Base-by-base conservation (phyloP, 208 protist genomes). In the Wallacemonas collosoma region DNA sequence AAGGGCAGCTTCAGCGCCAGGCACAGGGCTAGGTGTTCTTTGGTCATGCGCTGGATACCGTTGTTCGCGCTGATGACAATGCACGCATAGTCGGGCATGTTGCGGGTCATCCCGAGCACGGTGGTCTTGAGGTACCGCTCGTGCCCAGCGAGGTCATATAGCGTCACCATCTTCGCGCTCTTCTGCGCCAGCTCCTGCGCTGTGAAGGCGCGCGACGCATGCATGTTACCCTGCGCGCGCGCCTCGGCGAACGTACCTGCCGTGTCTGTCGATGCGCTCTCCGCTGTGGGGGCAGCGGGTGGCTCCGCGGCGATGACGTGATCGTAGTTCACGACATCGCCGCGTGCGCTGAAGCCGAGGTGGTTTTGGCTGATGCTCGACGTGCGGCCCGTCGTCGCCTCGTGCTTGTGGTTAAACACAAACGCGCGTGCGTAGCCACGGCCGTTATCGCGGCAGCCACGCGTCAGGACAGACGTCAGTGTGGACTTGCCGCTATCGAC, bases 101-200 rank as follows among this genome's bases (percentile, higher is more conserved):
- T 94, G 45, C 97, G 94, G n/a, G 98, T 99, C 90, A 99, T 97
- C 12, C 98, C 98, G 44, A 93, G 90, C 39, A 99, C 90, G 1
- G 98, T 99, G 2, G 98, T 99, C 78, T 99, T 99, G 26, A 99
- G 87, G 77, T 99, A 99, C 48, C 89, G 88, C 75, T 99, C 97
- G 72, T 99, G 98, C 2, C 98, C 98, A 1, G 98, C 98, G 2
- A 99, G 82, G 81, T 99, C 98, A 61, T 99, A 97, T 43, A 99
- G 91, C 8, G 94, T 99, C 14, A 99, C 72, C 17, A 99, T 90
- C 76, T 99, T 99, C 2, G 92, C 84, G 62, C 87, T 95, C 14
- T 80, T 71, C 17, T 84, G 74, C 43, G 83, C 78, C 17, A 99
- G 86, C 48, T 98, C 87, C 56, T 94, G 87, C 39, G 82, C 71